Evolutionary conservation across 352 stramenopile genomes (phyloP).

Genomic region (Pythium myriotylum): DNA sequence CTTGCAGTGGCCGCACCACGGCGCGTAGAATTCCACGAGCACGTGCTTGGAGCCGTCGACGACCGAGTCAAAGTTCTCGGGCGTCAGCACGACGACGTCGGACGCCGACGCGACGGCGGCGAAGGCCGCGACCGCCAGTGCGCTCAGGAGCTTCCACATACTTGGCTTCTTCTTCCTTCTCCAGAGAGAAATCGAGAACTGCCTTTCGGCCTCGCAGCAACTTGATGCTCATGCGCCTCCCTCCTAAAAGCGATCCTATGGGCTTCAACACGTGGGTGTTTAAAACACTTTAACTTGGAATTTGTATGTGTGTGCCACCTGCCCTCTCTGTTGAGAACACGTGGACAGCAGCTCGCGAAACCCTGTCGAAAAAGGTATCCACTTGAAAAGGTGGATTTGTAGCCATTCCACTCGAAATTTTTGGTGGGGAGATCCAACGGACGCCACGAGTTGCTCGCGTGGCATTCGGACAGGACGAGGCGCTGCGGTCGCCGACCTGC

Average conservation of each 20-base stretch:
- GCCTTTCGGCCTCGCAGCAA: not conserved
- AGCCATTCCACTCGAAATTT: no score
- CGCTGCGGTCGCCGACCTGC: no score
- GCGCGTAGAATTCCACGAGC: constrained; percentile 65
- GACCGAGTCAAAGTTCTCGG: constrained; percentile 80
- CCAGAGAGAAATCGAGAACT: constrained; percentile 30
- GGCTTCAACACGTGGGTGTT: constrained; percentile 24
- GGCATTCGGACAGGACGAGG: no score
- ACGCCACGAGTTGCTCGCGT: no score
- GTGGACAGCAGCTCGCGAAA: constrained; percentile 23
- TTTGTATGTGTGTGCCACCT: constrained; percentile 28
- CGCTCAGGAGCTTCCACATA: constrained; percentile 68
- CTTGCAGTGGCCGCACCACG: constrained; percentile 63
- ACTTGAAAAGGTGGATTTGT: constrained; percentile 4
- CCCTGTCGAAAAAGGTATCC: constrained; percentile 24
- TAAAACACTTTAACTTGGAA: constrained; percentile 39
- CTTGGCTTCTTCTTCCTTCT: constrained; percentile 15
- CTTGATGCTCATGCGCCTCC: not conserved
- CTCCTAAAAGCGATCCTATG: constrained; percentile 20
- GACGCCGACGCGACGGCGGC: constrained; percentile 58
- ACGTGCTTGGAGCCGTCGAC: constrained; percentile 86
- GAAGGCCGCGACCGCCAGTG: constrained; percentile 42
- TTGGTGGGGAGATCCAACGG: no score
- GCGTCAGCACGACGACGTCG: constrained; percentile 80
- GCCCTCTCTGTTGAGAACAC: constrained; percentile 27